phyloP scores from a whole-genome alignment of 2,329 filamentous ascomycete genomes.

The Alternaria panax region DNA sequence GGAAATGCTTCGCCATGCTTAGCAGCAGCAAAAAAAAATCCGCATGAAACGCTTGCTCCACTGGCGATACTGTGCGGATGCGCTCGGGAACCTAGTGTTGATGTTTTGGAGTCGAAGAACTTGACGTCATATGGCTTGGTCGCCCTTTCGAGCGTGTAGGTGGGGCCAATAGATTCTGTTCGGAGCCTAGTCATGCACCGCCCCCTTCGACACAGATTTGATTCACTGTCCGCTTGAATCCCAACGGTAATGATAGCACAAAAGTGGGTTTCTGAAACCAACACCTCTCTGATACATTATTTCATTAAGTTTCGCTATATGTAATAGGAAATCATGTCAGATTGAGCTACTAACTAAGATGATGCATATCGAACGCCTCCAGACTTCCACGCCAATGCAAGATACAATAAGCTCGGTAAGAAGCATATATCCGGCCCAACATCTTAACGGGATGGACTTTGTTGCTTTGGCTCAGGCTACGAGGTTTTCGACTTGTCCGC shows the following conservation, averaged over 20 bases:
- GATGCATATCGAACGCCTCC: not conserved
- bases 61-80: constrained; percentile 7
- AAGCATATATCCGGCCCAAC: not conserved
- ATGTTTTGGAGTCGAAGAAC: constrained; percentile 1
- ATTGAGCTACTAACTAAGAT: not conserved
- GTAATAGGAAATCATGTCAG: not conserved
- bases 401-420: not conserved
- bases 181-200: not conserved
- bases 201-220: not conserved
- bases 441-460: not conserved
- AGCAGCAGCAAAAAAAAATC: not conserved
- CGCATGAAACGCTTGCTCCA: not conserved
- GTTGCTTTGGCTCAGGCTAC: constrained; percentile 8
- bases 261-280: not conserved
- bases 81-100: constrained; percentile 9
- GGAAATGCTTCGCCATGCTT: constrained; percentile 22
- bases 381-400: not conserved
- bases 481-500: constrained; percentile 20
- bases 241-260: not conserved
- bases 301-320: not conserved
- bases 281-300: not conserved
- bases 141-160: not conserved
- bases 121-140: constrained; percentile 16
- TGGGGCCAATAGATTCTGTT: not conserved
- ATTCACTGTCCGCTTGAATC: not conserved